Base-by-base conservation (phyloP, 495 filamentous ascomycete species). In the Friedmanniomyces simplex region DNA sequence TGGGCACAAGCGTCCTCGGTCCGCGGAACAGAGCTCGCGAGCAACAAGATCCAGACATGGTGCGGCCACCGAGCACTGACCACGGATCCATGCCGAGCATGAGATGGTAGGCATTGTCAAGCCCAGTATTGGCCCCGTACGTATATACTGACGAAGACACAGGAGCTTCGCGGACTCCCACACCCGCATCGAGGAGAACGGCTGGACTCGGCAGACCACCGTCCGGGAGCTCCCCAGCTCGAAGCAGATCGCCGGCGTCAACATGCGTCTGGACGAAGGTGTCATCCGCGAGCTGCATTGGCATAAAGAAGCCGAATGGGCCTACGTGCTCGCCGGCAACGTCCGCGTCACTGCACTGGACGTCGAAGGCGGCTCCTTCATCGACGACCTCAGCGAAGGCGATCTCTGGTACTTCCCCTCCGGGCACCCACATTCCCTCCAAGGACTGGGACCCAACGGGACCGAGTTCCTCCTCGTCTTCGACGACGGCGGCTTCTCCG, bases 321-420 rank as follows among this genome's bases (percentile, higher is more conserved):
- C 78, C 2, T 85, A 80, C 54, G 79, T 86, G 1, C 76, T 85
- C 1, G 24, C 26, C 2, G 65, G 32, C 34, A 26, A 58, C 2
- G 62, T 62, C 24, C 54, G 59, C 16, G 74, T 85, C 24, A 84
- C 82, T 3, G 84, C 79, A 4, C 71, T 88, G 8, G 83, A 88
- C 69, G 75, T 79, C 50, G 81, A 86, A 52, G 83, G 83, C 8
- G 83, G 78, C 24, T 82, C 76, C 62, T 86, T 85, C 64, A 79
- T 85, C 53, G 83, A 86, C 57, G 83, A 86, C 63, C 71, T 86
- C n/a, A 73, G 79, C 55, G 79, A 79, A 54, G 84, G 84, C 14
- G 84, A 88, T 65, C 70, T 87, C 1, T 88, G 84, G 84, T 88
- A 86, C 63, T 88, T 86, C 69, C 84, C 83, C n/a, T 76, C 78